Evolutionary conservation across 1,284 basidiomycete genomes (phyloP), one percentile per base, ranked within the genome.

Genomic region (Papiliotrema flavescens): DNA sequence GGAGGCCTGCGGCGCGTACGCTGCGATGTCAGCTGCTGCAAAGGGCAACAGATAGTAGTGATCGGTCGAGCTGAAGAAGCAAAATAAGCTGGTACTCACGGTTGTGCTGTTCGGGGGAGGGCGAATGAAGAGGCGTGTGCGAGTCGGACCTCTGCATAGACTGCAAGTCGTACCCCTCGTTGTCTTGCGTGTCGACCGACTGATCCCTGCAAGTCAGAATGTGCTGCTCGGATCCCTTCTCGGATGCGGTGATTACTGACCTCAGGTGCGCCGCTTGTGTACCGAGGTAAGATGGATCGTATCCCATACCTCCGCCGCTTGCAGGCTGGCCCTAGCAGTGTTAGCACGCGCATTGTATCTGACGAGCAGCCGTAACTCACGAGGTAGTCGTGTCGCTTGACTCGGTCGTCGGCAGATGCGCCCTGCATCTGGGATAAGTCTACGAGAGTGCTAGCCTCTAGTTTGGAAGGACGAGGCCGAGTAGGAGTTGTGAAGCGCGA

Each of bases 131-230:
- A 35, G 52, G 52, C 13, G 46, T 22, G 23, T 43, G 51, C 15
- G 52, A 53, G 40, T 45, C 22, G 17, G 46, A 41, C 26, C 46
- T 19, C 17, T 53, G 45, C 45, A 53, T 53, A 11, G 34, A 11
- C 3, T 52, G 19, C 4, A 43, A 19, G 40, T 53, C 45, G 34
- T 47, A 47, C 3, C 24, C 39, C 19, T 53, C 45, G 5, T 36
- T 35, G 28, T 40, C 51, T 24, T 19, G 22, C 7, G 26, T 43
- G 28, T 53, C 52, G 37, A 53, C 20, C 17, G 52, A 53, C 19
- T 53, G 52, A n/a, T 53, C 52, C 36, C 52, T 53, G 24, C 28
- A 32, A 11, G 11, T 32, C 28, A 32, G 28, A 5, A 11, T 5
- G 28, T 40, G 6, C 4, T 15, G 17, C 17, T 17, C 39, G 20